These are phyloP conservation scores for Wallacemonas sp. DNA, from an alignment of 208 protist species.

Conservation along the genomic window DNA sequence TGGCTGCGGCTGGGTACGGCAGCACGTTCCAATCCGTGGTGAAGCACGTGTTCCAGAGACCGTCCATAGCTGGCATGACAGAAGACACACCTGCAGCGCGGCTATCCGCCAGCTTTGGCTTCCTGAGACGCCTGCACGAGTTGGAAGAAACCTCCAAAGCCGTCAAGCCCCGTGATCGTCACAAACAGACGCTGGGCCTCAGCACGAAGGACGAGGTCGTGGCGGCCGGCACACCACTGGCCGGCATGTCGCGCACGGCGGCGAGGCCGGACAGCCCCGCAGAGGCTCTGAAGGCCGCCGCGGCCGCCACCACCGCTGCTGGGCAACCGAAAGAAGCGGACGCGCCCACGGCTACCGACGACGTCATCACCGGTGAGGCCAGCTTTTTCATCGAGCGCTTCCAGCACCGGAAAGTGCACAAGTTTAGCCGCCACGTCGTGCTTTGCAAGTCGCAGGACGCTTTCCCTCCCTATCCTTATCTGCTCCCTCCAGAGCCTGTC, in stretches of 20 bases:
- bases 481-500: slow-evolving; percentile 79
- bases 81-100: slow-evolving; percentile 43
- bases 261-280: neutral
- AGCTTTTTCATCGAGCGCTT: slow-evolving; percentile 70
- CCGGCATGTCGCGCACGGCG: neutral
- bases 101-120: slow-evolving; percentile 56
- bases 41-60: slow-evolving; percentile 59
- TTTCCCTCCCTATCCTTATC: slow-evolving; percentile 72
- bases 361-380: slow-evolving; percentile 36
- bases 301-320: neutral
- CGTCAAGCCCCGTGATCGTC: slow-evolving; percentile 7
- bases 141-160: slow-evolving; percentile 18
- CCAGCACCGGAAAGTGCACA: slow-evolving; percentile 52
- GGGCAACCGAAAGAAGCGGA: neutral
- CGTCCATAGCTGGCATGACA: slow-evolving; percentile 37
- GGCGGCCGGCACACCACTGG: neutral
- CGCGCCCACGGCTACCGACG: slow-evolving; percentile 8
- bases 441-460: slow-evolving; percentile 35
- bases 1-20: slow-evolving; percentile 71
- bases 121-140: slow-evolving; percentile 54
- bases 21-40: slow-evolving; percentile 35
- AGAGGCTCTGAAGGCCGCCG: neutral
- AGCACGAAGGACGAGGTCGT: neutral
- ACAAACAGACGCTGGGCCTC: neutral
- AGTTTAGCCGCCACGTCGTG: slow-evolving; percentile 59